Evolutionary conservation across 129 eudicot genomes (phyloP).

Genomic region (Centrapalus pauciflorus): DNA sequence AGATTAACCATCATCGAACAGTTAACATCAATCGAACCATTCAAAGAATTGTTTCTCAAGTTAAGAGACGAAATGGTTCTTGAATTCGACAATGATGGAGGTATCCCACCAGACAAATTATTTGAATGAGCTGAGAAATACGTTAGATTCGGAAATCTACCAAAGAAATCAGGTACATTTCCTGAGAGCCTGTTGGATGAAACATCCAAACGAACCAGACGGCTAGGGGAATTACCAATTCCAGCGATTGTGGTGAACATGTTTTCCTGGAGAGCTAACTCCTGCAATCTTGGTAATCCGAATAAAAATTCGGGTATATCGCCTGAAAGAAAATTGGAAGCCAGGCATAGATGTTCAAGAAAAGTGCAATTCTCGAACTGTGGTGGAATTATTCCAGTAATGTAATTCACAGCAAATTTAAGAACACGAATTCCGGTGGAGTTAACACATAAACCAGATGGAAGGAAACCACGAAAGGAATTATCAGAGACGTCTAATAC

Average conservation of each 20-base stretch:
- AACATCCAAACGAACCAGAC: slow-evolving; percentile 51
- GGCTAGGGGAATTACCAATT: slow-evolving; percentile 35
- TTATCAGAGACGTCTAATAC: slow-evolving; percentile 47
- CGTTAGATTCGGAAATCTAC: slow-evolving; percentile 26
- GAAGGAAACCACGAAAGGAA: slow-evolving; percentile 37
- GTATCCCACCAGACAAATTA: slow-evolving; percentile 46
- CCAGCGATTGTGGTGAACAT: slow-evolving; percentile 21
- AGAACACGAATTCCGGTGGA: slow-evolving; percentile 34
- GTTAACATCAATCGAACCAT: slow-evolving; percentile 42
- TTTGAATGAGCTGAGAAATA: slow-evolving; percentile 58
- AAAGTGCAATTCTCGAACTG: slow-evolving; percentile 41
- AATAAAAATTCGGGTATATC: slow-evolving; percentile 43
- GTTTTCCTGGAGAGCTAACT: slow-evolving; percentile 47
- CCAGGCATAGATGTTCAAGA: slow-evolving; percentile 41
- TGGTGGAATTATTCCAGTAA: slow-evolving; percentile 37
- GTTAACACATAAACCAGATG: slow-evolving; percentile 46
- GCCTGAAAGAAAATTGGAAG: slow-evolving; percentile 44
- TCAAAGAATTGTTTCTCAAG: slow-evolving; percentile 59
- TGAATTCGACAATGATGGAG: slow-evolving; percentile 56
- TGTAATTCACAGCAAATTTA: slow-evolving; percentile 30
- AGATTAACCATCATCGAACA: slow-evolving; percentile 61
- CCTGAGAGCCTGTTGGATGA: slow-evolving; percentile 49
- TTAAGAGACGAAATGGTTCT: slow-evolving; percentile 30
- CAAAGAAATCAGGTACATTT: slow-evolving; percentile 51
- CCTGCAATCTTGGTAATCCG: slow-evolving; percentile 31